Evolutionary conservation across 495 filamentous ascomycete genomes (phyloP).

Genomic region (Penicillium steckii): DNA sequence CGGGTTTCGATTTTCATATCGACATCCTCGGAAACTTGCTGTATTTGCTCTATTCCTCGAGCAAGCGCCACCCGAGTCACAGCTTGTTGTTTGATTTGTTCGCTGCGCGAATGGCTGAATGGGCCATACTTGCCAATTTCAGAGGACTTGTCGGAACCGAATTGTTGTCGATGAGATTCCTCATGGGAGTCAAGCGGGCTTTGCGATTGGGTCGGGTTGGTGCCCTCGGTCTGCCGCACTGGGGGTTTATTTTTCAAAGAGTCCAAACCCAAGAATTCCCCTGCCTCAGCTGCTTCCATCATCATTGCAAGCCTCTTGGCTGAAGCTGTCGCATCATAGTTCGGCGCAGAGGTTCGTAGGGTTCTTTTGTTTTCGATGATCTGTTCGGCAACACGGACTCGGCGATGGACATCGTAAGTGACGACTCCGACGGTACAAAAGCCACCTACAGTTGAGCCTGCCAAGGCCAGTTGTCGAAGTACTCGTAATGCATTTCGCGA

Average conservation of each 20-base stretch:
- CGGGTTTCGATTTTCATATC: constrained; percentile 11
- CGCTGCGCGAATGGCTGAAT: neutral
- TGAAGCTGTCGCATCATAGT: constrained; percentile 45
- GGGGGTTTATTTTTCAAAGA: constrained; percentile 32
- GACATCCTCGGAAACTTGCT: constrained; percentile 2
- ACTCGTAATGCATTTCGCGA: constrained; percentile 48
- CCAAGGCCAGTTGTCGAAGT: constrained; percentile 42
- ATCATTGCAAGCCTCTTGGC: constrained; percentile 38
- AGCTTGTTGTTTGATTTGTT: neutral
- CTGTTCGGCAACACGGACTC: constrained; percentile 40
- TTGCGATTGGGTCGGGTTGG: neutral
- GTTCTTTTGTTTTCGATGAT: constrained; percentile 46
- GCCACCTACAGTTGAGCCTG: constrained; percentile 40
- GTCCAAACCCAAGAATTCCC: constrained; percentile 39
- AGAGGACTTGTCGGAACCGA: neutral
- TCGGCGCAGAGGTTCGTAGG: constrained; percentile 42
- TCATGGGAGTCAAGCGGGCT: neutral
- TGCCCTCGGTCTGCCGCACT: constrained; percentile 11
- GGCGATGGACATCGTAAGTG: constrained; percentile 44
- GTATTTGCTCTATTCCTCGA: constrained; percentile 10
- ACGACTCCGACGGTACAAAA: constrained; percentile 42
- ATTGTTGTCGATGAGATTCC: neutral
- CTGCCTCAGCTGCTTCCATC: constrained; percentile 45
- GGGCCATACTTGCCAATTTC: neutral
- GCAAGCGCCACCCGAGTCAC: constrained; percentile 11